Evolutionary conservation across 1,284 basidiomycete genomes (phyloP), one percentile per base, ranked within the genome.

Genomic region (Erythrobasidium hasegawianum): DNA sequence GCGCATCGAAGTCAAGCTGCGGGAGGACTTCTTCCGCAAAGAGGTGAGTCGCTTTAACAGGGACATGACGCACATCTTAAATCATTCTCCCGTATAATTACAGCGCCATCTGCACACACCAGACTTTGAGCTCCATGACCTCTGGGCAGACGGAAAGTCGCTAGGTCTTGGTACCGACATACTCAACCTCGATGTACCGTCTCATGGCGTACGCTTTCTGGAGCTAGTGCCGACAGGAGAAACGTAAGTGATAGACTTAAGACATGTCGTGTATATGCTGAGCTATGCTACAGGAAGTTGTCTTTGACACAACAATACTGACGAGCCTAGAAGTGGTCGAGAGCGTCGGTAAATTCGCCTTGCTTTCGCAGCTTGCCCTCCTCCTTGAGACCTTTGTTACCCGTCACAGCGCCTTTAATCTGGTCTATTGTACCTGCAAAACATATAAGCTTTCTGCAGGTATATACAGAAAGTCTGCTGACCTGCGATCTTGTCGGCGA

Each of bases 141-240:
- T 57, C 24, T 64, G 60, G 60, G 20, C 39, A 22, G 40, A 57
- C 47, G 60, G 8, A 10, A 18, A 11, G 20, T 14, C 13, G 9
- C 16, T 64, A 18, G 53, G n/a, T 9, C 20, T 9, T 2, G 33
- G 58, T 18, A n/a, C 16, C 7, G 8, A 57, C 16, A 43, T n/a
- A n/a, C 16, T 64, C n/a, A 39, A 40, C 16, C 14, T 57, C 40
- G 40, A 39, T 14, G 54, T 64, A 5, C 20, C 27, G 8, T 13
- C 53, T 16, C 53, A 64, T 57, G 60, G 57, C 16, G 57, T 38
- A 16, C 33, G 54, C 20, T 26, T 52, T 1, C 41, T 64, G 13
- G 57, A 59, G 60, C 16, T 64, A 14, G 24, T 45, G 3, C 57
- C 57, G 18, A 2, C 8, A 2, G n/a, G 45, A 22, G 7, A 43